Evolutionary conservation across 257 asterid genomes (phyloP), one percentile per base, ranked within the genome.

Genomic region (Eucommia ulmoides): DNA sequence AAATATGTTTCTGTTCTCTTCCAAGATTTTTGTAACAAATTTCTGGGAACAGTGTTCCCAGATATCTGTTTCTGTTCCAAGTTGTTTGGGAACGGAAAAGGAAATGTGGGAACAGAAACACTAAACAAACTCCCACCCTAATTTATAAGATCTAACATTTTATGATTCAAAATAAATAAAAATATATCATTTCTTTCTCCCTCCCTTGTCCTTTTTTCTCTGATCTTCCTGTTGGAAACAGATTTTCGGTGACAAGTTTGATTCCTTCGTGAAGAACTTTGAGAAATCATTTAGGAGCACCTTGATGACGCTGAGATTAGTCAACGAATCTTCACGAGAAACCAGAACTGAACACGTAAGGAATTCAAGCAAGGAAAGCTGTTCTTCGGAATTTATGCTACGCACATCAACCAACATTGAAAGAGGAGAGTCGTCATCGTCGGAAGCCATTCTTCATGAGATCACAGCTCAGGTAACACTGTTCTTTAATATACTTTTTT

Each of bases 301-400:
- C 29, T 58, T 72, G 64, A 57, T 57, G 69, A 85, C 94, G 29
- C 74, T 82, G 65, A 69, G 72, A 65, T 46, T 67, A 51, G 74
- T 85, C 54, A 69, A 61, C 19, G 76, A 61, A 52, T 72, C 86
- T 2, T 67, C 73, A 14, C 77, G 65, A 72, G 66, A 59, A 56
- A 26, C 58, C 55, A 14, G 64, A 75, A 22, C 51, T 79, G n/a
- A n/a, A n/a, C 25, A 35, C 50, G 46, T 53, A 46, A 25, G 49
- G 44, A 49, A 23, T 55, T 55, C 49, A 66, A 14, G 15, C 54
- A 50, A 33, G 56, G 53, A 33, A 53, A 44, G 45, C 48, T 45
- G 49, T 29, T 55, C n/a, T 50, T 76, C 70, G 55, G 78, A 63
- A 45, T 51, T 45, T 26, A 74, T 61, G 33, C 77, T 59, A 15